A percentile compares a stretch with the other conserved stretches of the same genome.
Conservation (phyloP, 2,329 filamentous ascomycete genomes). For the Chrysoporthe cubensis region DNA sequence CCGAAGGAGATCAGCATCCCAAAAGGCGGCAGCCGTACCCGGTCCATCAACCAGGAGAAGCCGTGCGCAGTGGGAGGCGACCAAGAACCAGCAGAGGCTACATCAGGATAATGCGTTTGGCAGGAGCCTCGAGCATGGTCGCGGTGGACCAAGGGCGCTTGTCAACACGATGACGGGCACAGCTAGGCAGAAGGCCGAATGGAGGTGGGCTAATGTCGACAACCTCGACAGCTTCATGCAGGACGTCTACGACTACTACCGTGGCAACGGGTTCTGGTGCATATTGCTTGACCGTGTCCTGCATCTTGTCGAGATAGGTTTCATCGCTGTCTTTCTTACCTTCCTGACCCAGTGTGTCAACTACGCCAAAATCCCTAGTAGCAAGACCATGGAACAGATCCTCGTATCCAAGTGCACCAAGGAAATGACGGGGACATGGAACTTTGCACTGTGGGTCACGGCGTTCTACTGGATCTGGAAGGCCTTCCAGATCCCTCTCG, state of each 20-base stretch:
- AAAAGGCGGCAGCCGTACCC: conserved; percentile 37
- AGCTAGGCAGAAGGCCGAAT: conserved; percentile 77
- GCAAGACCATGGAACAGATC: conserved; percentile 57
- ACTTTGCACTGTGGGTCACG: conserved; percentile 80
- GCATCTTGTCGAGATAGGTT: conserved; percentile 77
- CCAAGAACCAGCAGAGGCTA: conserved; percentile 56
- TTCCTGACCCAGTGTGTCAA: conserved; percentile 87
- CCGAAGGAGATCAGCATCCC: conserved; percentile 34
- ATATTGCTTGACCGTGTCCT: conserved; percentile 75
- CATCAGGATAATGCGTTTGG: conserved; percentile 44
- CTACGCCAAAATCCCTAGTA: conserved; percentile 73
- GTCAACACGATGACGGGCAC: conserved; percentile 38
- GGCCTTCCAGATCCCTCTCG: conserved; percentile 72
- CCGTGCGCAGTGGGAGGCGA: conserved; percentile 59
- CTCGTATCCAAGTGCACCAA: conserved; percentile 75
- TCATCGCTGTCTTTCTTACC: conserved; percentile 80
- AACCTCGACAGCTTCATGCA: conserved; percentile 87
- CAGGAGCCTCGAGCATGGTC: conserved; percentile 30
- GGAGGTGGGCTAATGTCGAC: conserved; percentile 89
- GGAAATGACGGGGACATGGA: conserved; percentile 76
- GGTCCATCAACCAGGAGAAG: conserved; percentile 49
- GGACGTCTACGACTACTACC: conserved; percentile 84
- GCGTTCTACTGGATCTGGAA: conserved; percentile 86
- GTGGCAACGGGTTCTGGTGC: conserved; percentile 82
- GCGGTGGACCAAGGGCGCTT: conserved; percentile 37